These are phyloP conservation scores for Lanmaoa rubissima DNA, from an alignment of 768 basidiomycete species.

Conservation along the genomic window DNA sequence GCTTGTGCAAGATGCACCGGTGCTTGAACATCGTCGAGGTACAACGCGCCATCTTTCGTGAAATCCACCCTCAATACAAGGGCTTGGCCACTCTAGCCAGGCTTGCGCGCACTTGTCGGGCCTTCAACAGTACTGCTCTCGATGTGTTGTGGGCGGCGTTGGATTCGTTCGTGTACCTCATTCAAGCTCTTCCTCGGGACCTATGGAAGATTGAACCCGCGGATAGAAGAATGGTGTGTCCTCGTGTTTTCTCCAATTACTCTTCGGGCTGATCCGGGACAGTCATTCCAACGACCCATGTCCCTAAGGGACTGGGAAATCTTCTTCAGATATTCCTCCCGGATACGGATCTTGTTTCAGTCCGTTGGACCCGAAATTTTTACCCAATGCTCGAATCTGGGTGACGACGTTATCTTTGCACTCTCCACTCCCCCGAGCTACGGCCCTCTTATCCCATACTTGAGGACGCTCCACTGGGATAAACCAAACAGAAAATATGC, in stretches of 20 bases:
- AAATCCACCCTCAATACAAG: slow-evolving; percentile 3
- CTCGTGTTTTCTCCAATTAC: background rate
- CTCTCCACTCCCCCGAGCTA: slow-evolving; percentile 24
- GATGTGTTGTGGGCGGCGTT: slow-evolving; percentile 25
- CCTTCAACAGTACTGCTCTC: slow-evolving; percentile 22
- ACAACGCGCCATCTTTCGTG: slow-evolving; percentile 22
- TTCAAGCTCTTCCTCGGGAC: slow-evolving; percentile 29
- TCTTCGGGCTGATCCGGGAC: slow-evolving; percentile 7
- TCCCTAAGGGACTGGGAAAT: slow-evolving; percentile 27
- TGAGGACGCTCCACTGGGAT: slow-evolving; percentile 24
- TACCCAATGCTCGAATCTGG: slow-evolving; percentile 3
- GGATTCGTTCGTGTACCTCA: slow-evolving; percentile 21
- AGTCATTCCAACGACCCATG: slow-evolving; percentile 28
- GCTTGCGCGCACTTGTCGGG: slow-evolving; percentile 27
- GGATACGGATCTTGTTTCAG: slow-evolving; percentile 17
- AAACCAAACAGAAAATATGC: slow-evolving; percentile 12
- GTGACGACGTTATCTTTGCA: slow-evolving; percentile 24
- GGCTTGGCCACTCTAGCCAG: slow-evolving; percentile 15
- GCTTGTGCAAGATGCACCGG: slow-evolving; percentile 17
- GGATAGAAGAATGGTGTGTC: slow-evolving; percentile 14
- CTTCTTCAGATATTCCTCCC: slow-evolving; percentile 27
- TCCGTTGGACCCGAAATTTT: background rate
- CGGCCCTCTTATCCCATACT: slow-evolving; percentile 20
- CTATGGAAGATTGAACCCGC: slow-evolving; percentile 21
- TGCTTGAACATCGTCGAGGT: slow-evolving; percentile 29